phyloP scores from a whole-genome alignment of 2,329 filamentous ascomycete species.

The Colletotrichum destructivum region DNA sequence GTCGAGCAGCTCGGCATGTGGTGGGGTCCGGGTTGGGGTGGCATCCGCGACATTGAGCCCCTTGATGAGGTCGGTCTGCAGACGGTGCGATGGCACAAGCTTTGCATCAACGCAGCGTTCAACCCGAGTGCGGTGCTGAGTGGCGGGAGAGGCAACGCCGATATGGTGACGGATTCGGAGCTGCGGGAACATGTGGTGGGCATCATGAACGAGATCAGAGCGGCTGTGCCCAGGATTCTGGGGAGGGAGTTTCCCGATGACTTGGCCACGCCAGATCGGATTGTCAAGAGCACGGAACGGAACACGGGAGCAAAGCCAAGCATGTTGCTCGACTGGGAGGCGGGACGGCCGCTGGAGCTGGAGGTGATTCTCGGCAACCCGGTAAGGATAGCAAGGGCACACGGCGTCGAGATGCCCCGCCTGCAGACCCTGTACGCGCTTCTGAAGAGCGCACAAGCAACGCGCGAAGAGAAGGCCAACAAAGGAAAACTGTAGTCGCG shows the following conservation, averaged over 20 bases:
- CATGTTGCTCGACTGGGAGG: slow-evolving; percentile 81
- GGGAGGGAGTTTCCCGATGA: slow-evolving; percentile 72
- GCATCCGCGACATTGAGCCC: slow-evolving; percentile 75
- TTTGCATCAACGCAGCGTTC: slow-evolving; percentile 83
- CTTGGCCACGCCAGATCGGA: slow-evolving; percentile 74
- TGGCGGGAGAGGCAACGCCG: slow-evolving; percentile 75
- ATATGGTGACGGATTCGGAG: slow-evolving; percentile 76
- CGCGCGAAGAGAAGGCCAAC: slow-evolving; percentile 56
- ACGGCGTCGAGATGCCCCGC: slow-evolving; percentile 76
- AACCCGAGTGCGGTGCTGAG: slow-evolving; percentile 80
- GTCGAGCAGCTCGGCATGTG: slow-evolving; percentile 66
- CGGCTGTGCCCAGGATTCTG: slow-evolving; percentile 74
- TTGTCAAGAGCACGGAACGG: slow-evolving; percentile 73
- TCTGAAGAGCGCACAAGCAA: slow-evolving; percentile 72
- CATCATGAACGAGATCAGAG: slow-evolving; percentile 80
- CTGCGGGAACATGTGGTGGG: slow-evolving; percentile 73
- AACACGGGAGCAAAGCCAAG: slow-evolving; percentile 76
- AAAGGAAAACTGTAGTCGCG: slow-evolving; percentile 54
- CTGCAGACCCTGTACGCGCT: slow-evolving; percentile 78
- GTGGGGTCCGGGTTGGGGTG: slow-evolving; percentile 67
- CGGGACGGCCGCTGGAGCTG: slow-evolving; percentile 75
- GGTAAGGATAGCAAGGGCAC: slow-evolving; percentile 73
- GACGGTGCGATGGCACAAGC: slow-evolving; percentile 82
- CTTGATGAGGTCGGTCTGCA: slow-evolving; percentile 78
- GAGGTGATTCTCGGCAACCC: slow-evolving; percentile 83